Base-by-base conservation (phyloP, 2,329 filamentous ascomycete genomes). In the Ophiostoma sp. region DNA sequence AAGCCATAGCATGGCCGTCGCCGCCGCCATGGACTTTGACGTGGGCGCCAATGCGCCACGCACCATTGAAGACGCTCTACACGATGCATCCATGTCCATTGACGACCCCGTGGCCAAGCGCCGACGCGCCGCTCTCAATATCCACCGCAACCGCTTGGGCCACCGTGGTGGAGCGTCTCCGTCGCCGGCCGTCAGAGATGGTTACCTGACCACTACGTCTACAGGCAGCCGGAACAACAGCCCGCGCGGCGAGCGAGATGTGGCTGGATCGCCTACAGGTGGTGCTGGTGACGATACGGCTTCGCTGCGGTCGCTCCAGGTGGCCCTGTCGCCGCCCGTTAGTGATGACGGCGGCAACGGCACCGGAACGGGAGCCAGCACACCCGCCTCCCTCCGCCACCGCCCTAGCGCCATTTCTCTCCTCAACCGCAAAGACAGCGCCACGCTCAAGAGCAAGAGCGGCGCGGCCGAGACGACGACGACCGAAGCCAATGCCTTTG, bases 71-170 rank as follows among this genome's bases (percentile, higher is more conserved):
- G 95, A 98, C 82, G 96, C 96, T 6, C 85, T 98, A 19, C 85
- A 97, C 39, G 96, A 98, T 81, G 96, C 96, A 7, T 97, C 94
- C 0, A 95, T 93, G 83, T 94, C 92, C 0, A 94, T 96, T 75
- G 92, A 95, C 78, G 90, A 92, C 76, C 85, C 90, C 0, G 82
- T 88, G 8, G 83, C 88, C 2, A 87, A 85, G 79, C 85, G 85
- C 76, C 85, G 85, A 71, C 84, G 85, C 39, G 84, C 85, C 17
- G 85, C 86, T 0, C 78, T 85, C n/a, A 88, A 88, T 75, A 83
- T 78, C 15, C 87, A 88, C 76, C 84, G 82, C 73, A 82, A 84
- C 33, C 83, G 86, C 33, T 79, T 85, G 39, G 81, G 80, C 68
- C 83, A 80, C 70, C 79, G 78, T 11, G 78, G 50, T 68, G 80